A percentile compares a stretch with the other conserved stretches of the same genome.
These are phyloP conservation scores for Talaromyces rugulosus DNA, from an alignment of 2,329 filamentous ascomycete genomes.

Conservation along the genomic window DNA sequence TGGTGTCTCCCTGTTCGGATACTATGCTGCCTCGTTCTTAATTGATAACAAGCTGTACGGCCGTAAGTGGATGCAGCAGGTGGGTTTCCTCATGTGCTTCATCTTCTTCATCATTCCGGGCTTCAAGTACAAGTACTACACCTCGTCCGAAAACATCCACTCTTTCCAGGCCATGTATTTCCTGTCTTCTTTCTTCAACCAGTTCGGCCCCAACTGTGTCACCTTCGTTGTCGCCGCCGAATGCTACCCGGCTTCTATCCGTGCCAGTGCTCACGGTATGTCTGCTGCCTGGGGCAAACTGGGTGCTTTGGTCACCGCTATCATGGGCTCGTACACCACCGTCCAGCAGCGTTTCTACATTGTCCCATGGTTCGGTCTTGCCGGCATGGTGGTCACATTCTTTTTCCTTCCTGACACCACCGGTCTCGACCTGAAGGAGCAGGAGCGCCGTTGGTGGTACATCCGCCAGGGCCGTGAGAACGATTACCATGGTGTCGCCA, in stretches of 20 bases:
- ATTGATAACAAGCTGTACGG: slow-evolving; percentile 97
- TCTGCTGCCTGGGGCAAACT: slow-evolving; percentile 88
- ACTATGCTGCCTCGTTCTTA: slow-evolving; percentile 82
- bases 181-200: slow-evolving; percentile 96
- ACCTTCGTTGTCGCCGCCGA: slow-evolving; percentile 95
- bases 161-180: slow-evolving; percentile 99
- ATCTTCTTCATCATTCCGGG: slow-evolving; percentile 88
- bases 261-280: slow-evolving; percentile 90
- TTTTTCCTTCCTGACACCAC: slow-evolving; percentile 95
- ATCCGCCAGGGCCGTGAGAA: slow-evolving; percentile 71
- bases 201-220: slow-evolving; percentile 93
- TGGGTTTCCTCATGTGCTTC: slow-evolving; percentile 91
- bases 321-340: slow-evolving; percentile 93
- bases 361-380: slow-evolving; percentile 92
- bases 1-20: slow-evolving; percentile 76
- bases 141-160: slow-evolving; percentile 64
- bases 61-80: slow-evolving; percentile 91
- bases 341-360: slow-evolving; percentile 82
- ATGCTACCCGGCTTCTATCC: slow-evolving; percentile 91
- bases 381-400: slow-evolving; percentile 75
- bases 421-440: slow-evolving; percentile 92
- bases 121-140: slow-evolving; percentile 85
- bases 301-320: slow-evolving; percentile 78
- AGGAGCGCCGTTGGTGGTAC: slow-evolving; percentile 88
- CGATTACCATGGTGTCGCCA: slow-evolving; percentile 90